Conservation (phyloP, 2,329 filamentous ascomycete genomes). For the Claviceps quebecensis region DNA sequence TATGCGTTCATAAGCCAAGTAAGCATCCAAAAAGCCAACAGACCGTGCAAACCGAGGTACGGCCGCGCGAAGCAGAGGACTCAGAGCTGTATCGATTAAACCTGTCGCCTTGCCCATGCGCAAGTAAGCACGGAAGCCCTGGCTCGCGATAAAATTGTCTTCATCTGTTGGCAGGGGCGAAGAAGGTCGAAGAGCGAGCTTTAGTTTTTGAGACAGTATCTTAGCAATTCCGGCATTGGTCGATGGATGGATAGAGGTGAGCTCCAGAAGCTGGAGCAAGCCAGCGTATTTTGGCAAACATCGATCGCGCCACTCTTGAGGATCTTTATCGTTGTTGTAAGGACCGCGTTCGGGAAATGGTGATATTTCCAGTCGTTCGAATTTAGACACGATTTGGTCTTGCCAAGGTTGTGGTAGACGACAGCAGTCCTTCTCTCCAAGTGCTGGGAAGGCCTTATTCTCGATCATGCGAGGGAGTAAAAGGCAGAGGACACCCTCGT, state of each 20-base stretch:
- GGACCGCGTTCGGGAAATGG: slow-evolving; percentile 51
- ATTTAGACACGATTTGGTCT: slow-evolving; percentile 55
- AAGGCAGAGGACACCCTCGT: slow-evolving; percentile 56
- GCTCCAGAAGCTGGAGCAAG: slow-evolving; percentile 47
- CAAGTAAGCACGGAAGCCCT: slow-evolving; percentile 61
- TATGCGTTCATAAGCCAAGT: slow-evolving; percentile 39
- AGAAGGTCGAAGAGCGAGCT: slow-evolving; percentile 48
- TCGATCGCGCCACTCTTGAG: slow-evolving; percentile 45
- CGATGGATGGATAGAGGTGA: slow-evolving; percentile 49
- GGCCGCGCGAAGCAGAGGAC: slow-evolving; percentile 50
- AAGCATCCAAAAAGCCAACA: slow-evolving; percentile 51
- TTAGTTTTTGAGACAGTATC: slow-evolving; percentile 50
- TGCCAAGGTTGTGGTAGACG: slow-evolving; percentile 55
- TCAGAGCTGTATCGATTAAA: slow-evolving; percentile 45
- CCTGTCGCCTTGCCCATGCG: slow-evolving; percentile 47
- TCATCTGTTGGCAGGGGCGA: slow-evolving; percentile 45
- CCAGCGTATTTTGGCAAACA: slow-evolving; percentile 56
- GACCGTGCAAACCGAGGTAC: slow-evolving; percentile 52
- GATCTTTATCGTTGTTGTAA: slow-evolving; percentile 48
- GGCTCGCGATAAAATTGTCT: slow-evolving; percentile 59
- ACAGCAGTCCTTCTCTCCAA: slow-evolving; percentile 38
- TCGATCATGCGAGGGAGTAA: slow-evolving; percentile 52
- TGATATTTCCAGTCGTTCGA: slow-evolving; percentile 49
- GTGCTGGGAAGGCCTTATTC: slow-evolving; percentile 37
- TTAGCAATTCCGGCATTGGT: slow-evolving; percentile 53